Evolutionary conservation across 805 yeast genomes (phyloP), one percentile per base, ranked within the genome.

Genomic region (Maudiozyma serrabonitensis): DNA sequence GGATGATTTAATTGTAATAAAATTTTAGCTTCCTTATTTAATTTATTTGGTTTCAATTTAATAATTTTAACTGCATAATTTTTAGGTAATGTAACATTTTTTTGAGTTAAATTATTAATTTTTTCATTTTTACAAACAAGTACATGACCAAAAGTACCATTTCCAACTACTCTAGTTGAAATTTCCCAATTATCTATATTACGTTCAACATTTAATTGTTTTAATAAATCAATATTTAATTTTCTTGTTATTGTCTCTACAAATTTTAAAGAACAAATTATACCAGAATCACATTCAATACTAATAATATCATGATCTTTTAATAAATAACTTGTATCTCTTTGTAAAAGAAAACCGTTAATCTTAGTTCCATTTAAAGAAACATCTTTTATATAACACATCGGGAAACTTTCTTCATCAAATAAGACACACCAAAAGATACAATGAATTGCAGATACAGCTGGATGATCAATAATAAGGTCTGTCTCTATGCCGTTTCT

Each of bases 91-190:
- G 32, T 28, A 15, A 25, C 15, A 12, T 15, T 41, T 16, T 9
- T 21, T 16, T 15, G 15, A 18, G 4, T 34, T 11, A 35, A 6
- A 6, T 28, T 28, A 11, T 37, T 38, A 1, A 35, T n/a, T 13
- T 26, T 28, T 11, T 43, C 40, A 25, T 51, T 50, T 25, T 53
- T 45, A 32, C 56, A 53, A 16, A 56, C 56, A 38, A 63, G 45
- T 9, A 79, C 83, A 47, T 71, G 70, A 1, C 86, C 85, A 69
- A 78, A 80, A 0, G 83, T 75, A 1, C 85, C 85, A 47, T 67
- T 64, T 0, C 84, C 84, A 28, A 80, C 58, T 4, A 74, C 55
- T 28, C 67, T 66, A 3, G 73, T 58, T 2, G 70, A 55, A 4
- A 78, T 63, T 3, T 47, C 49, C 84, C 84, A 80, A 38, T 44